Evolutionary conservation across 129 eudicot species (phyloP).

Genomic region (Pseudognaphalium luteoalbum): DNA sequence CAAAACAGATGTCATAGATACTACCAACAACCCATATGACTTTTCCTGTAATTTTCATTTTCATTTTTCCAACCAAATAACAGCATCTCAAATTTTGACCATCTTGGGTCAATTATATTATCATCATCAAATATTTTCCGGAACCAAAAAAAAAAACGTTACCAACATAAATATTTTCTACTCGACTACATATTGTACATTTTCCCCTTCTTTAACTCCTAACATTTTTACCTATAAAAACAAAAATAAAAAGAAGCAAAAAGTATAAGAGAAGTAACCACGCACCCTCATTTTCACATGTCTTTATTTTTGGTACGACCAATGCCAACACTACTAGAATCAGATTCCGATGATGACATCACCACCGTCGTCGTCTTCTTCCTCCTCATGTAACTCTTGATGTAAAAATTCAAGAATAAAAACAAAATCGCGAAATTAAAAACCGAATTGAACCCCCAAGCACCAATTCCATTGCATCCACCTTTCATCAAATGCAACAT

Average conservation of each 20-base stretch:
- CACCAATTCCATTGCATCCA: conserved; percentile 90
- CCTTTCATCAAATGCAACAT: conserved; percentile 58
- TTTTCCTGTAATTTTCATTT: background rate
- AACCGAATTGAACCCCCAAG: conserved; percentile 76
- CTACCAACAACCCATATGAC: background rate
- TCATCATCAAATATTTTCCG: background rate
- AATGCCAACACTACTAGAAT: conserved; percentile 1
- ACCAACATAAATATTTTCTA: background rate
- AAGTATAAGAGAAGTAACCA: background rate
- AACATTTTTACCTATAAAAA: background rate
- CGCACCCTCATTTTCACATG: conserved; percentile 21
- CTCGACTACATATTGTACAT: background rate
- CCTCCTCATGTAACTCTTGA: conserved; percentile 36
- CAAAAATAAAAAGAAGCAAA: background rate
- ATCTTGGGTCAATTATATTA: background rate
- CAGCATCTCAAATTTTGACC: conserved; percentile 18
- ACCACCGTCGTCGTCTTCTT: background rate
- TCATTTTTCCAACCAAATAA: background rate
- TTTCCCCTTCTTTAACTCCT: background rate
- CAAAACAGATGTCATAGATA: background rate
- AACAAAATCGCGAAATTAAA: conserved; percentile 55
- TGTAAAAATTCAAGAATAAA: conserved; percentile 60
- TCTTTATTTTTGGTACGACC: conserved; percentile 27
- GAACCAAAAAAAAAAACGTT: background rate
- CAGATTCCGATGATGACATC: conserved; percentile 5